Evolutionary conservation across 2,329 filamentous ascomycete species (phyloP), one percentile per base, ranked within the genome.

Genomic region (Volutella citrinella): DNA sequence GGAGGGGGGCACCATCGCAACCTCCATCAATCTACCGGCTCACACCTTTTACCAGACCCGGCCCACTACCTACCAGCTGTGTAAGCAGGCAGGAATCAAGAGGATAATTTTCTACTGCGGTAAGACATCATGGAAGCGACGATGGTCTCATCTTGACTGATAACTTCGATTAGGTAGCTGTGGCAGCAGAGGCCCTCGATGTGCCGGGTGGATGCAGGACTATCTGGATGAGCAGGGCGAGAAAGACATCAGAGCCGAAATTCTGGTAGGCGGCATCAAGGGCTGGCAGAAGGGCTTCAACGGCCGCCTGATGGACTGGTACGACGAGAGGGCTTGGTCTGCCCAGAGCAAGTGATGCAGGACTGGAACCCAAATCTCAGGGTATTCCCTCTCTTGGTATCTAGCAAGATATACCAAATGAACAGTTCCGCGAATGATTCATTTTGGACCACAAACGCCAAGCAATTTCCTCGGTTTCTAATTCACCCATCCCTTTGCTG

Each of bases 1-100:
- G 60, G 66, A 69, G 49, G 80, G 80, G 17, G 80, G 78, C 24
- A 81, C 77, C 1, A 73, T 84, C 34, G 59, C 60, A 8, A 70
- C 68, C 4, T 79, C 78, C 2, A 63, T 83, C 42, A 78, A 79
- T 43, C 58, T 78, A 11, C 74, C 74, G 1, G 74, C 74, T 8
- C 73, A 78, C 34, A 69, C 64, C 10, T 64, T 78, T 23, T 75
- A 74, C 33, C 68, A 69, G 32, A 70, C 69, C 5, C 62, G 74
- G 6, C 61, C 66, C 5, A 56, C 60, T 6, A 51, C 76, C 18
- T 68, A 76, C 41, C 64, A 65, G 27, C 56, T 79, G 13, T 70
- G 68, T 55, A 68, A 66, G 43, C 63, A 69, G 36, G 74, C 72
- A 3, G 65, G 64, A 2, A 59, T 75, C 15, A 62, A 62, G 30